Percentiles rank a stretch among this genome's conserved stretches.
These are phyloP conservation scores for Psilocybe cyanescens DNA, from an alignment of 768 basidiomycete species.

Conservation along the genomic window DNA sequence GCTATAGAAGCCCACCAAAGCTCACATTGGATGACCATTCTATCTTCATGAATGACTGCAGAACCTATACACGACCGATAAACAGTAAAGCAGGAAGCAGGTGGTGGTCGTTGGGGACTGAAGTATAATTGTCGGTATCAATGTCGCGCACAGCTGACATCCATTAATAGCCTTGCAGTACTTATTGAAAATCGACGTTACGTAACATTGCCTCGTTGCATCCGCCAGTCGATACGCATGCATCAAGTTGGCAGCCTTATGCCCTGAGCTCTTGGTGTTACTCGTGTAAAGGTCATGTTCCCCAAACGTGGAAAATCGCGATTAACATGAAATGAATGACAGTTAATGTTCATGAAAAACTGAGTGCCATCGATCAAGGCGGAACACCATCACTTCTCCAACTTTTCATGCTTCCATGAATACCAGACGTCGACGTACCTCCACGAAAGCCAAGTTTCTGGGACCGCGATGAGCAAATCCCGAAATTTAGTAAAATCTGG, in stretches of 20 bases:
- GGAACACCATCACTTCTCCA: neutral
- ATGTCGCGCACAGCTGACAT: slow-evolving; percentile 6
- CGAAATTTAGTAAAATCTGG: slow-evolving; percentile 12
- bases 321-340: slow-evolving; percentile 3
- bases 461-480: slow-evolving; percentile 10
- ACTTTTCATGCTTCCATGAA: neutral
- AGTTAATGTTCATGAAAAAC: neutral
- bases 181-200: slow-evolving; percentile 17
- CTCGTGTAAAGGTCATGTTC: slow-evolving; percentile 10
- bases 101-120: slow-evolving; percentile 13
- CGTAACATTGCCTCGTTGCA: slow-evolving; percentile 26
- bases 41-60: slow-evolving; percentile 46
- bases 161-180: slow-evolving; percentile 16
- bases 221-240: slow-evolving; percentile 7
- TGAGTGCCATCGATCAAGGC: neutral
- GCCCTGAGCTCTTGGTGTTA: neutral
- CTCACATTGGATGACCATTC: slow-evolving; percentile 53
- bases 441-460: neutral
- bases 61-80: slow-evolving; percentile 5
- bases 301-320: slow-evolving; percentile 11
- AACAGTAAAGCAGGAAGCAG: neutral
- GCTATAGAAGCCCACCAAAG: slow-evolving; percentile 3
- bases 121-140: slow-evolving; percentile 21
- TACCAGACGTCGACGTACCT: neutral
- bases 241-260: neutral